Evolutionary conservation across 1,139 yeast genomes (phyloP).

Genomic region (Scheffersomyces titani): DNA sequence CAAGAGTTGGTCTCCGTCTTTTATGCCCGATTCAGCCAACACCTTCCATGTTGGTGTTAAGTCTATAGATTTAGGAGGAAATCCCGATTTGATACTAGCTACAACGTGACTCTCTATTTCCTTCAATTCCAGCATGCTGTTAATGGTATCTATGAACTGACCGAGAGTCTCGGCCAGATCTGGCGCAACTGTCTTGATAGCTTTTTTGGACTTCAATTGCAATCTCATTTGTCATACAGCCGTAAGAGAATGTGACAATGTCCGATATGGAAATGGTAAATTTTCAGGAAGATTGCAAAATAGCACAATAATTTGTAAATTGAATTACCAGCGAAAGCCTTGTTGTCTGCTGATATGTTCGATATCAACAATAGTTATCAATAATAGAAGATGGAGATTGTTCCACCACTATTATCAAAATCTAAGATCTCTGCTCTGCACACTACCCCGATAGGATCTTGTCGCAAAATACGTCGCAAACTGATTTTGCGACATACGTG

Average conservation of each 20-base stretch:
- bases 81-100: slow-evolving; percentile 49
- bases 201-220: slow-evolving; percentile 21
- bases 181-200: slow-evolving; percentile 16
- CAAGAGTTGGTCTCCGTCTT: slow-evolving; percentile 59
- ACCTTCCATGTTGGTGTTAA: slow-evolving; percentile 17
- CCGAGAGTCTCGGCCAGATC: slow-evolving; percentile 10
- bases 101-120: slow-evolving; percentile 12
- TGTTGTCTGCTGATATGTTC: too few species aligned
- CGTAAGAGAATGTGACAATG: not conserved
- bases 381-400: not conserved
- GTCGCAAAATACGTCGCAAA: not conserved
- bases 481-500: not conserved
- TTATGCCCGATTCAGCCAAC: slow-evolving; percentile 44
- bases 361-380: too few species aligned
- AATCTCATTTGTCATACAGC: slow-evolving; percentile 18
- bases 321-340: not conserved
- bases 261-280: not conserved
- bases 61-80: slow-evolving; percentile 56
- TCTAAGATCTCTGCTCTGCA: not conserved
- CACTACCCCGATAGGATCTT: not conserved
- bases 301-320: too few species aligned
- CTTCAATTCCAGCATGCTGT: slow-evolving; percentile 14
- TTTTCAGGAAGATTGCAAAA: not conserved
- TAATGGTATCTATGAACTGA: slow-evolving; percentile 19
- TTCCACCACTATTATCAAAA: not conserved